Percentiles rank a stretch among this genome's conserved stretches.
phyloP scores from a whole-genome alignment of 371 early-diverging fungal genomes.

The Mucor lusitanicus region DNA sequence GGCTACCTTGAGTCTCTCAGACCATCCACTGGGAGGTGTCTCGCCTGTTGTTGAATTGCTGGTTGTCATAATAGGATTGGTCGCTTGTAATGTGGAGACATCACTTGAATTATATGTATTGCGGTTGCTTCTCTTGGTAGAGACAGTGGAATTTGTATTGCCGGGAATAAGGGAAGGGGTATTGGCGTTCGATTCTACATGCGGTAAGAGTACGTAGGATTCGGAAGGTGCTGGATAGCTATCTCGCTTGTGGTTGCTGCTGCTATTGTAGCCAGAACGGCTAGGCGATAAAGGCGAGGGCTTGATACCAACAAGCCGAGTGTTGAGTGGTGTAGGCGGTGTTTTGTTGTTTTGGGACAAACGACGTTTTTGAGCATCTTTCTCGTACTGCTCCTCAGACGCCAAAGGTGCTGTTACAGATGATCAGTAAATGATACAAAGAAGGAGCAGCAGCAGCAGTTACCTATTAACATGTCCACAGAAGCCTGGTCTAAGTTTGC shows the following conservation, averaged over 20 bases:
- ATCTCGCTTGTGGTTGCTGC: conserved; percentile 13
- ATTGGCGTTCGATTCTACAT: conserved; percentile 32
- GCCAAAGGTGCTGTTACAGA: conserved; percentile 25
- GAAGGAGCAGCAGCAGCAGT: neutral
- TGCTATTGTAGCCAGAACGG: neutral
- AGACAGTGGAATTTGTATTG: neutral
- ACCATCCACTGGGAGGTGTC: conserved; percentile 30
- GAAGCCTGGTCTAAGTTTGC: conserved; percentile 54
- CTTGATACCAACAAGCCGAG: conserved; percentile 9
- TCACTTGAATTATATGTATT: neutral
- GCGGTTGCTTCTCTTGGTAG: neutral
- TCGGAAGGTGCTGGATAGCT: conserved; percentile 48
- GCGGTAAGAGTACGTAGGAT: conserved; percentile 58
- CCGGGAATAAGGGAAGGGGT: conserved; percentile 2
- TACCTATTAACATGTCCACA: conserved; percentile 45
- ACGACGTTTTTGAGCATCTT: conserved; percentile 11
- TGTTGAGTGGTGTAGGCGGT: neutral
- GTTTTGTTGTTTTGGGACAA: neutral
- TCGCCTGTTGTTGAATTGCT: conserved; percentile 1
- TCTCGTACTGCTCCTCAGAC: conserved; percentile 32
- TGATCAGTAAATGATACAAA: neutral
- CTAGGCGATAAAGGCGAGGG: neutral
- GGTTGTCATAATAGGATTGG: neutral
- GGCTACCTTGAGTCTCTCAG: conserved; percentile 65
- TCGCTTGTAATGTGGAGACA: neutral